Evolutionary conservation across 768 basidiomycete genomes (phyloP).

Genomic region (Termitomyces sp.): DNA sequence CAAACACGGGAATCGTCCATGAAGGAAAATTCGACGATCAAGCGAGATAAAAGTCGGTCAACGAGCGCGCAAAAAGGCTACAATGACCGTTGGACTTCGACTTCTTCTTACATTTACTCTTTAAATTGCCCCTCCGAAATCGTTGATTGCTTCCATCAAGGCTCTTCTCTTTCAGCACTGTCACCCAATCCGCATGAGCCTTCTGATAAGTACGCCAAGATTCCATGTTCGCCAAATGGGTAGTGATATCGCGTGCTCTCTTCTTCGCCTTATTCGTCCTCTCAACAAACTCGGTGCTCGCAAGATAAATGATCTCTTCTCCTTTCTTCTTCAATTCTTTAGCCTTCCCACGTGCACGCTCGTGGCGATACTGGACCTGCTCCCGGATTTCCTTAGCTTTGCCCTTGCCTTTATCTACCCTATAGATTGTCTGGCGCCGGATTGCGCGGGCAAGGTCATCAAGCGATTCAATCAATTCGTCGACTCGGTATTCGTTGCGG

Average conservation of each 20-base stretch:
- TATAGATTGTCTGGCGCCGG: slow-evolving; percentile 41
- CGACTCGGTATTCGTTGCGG: slow-evolving; percentile 40
- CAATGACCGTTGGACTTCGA: not conserved
- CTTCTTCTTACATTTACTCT: slow-evolving; percentile 1
- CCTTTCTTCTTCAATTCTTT: slow-evolving; percentile 49
- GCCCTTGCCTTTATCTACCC: slow-evolving; percentile 47
- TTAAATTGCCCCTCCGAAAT: not conserved
- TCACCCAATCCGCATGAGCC: slow-evolving; percentile 29
- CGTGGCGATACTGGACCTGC: slow-evolving; percentile 44
- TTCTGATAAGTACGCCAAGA: slow-evolving; percentile 28
- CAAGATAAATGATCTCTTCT: slow-evolving; percentile 39
- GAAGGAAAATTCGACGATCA: not conserved
- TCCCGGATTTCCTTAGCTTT: slow-evolving; percentile 42
- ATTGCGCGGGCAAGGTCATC: slow-evolving; percentile 54
- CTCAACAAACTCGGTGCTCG: slow-evolving; percentile 37
- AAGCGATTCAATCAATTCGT: slow-evolving; percentile 55
- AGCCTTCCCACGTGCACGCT: slow-evolving; percentile 50
- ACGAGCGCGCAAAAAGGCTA: slow-evolving; percentile 10
- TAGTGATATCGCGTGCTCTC: slow-evolving; percentile 21
- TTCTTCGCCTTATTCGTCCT: slow-evolving; percentile 29
- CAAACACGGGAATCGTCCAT: not conserved
- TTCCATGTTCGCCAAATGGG: slow-evolving; percentile 29
- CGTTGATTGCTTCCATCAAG: slow-evolving; percentile 5
- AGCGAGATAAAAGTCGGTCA: slow-evolving; percentile 8
- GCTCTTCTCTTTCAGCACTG: slow-evolving; percentile 20